These are phyloP conservation scores for Cercis canadensis DNA, from an alignment of 306 rosid species.

Conservation along the genomic window DNA sequence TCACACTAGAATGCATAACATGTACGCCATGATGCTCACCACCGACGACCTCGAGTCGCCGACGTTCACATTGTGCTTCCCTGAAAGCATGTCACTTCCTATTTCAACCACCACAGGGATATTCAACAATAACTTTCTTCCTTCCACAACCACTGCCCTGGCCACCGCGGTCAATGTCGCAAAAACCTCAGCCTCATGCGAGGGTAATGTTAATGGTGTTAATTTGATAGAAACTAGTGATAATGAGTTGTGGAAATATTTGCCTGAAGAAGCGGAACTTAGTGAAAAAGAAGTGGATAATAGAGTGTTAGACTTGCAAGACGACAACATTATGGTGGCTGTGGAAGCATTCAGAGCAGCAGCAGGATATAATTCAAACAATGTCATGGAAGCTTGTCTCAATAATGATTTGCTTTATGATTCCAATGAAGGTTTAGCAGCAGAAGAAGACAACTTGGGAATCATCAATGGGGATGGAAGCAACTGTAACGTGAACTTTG, in stretches of 20 bases:
- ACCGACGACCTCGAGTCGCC: slow-evolving; percentile 28
- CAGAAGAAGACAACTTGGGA: neutral
- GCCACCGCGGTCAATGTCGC: neutral
- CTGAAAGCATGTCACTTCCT: neutral
- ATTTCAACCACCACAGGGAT: neutral
- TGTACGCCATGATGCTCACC: slow-evolving; percentile 35
- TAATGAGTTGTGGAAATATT: neutral
- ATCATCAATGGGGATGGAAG: neutral
- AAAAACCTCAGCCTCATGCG: neutral
- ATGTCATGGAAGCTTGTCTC: slow-evolving; percentile 22
- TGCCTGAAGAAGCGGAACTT: neutral
- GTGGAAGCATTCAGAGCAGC: slow-evolving; percentile 37
- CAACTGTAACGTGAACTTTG: neutral
- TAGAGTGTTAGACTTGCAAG: slow-evolving; percentile 4
- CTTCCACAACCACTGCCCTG: neutral
- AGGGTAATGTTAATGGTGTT: neutral
- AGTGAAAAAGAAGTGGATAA: neutral
- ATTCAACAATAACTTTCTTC: neutral
- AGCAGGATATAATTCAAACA: slow-evolving; percentile 1
- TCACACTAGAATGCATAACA: slow-evolving; percentile 21
- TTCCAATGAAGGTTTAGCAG: neutral
- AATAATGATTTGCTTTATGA: neutral
- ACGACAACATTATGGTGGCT: slow-evolving; percentile 29
- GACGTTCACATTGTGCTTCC: slow-evolving; percentile 26
- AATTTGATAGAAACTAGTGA: neutral